Conservation (phyloP, 1,284 basidiomycete species). For the Cutaneotrichosporon cyanovorans region DNA sequence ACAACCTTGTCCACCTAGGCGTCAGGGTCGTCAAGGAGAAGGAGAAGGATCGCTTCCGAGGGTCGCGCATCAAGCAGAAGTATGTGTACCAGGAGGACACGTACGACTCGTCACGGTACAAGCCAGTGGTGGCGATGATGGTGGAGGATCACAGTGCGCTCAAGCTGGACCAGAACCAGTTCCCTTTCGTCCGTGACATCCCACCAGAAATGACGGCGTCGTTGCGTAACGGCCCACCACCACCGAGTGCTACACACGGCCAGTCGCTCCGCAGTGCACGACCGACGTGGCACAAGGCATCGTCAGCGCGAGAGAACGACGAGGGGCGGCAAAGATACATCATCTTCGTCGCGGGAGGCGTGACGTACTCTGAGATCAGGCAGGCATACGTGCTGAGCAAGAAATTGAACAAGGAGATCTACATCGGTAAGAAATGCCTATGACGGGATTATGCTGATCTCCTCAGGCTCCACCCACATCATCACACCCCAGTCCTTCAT, state of each 20-base stretch:
- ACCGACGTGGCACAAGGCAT: slow-evolving; percentile 68
- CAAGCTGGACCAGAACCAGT: slow-evolving; percentile 67
- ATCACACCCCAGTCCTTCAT: slow-evolving; percentile 77
- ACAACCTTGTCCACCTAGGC: slow-evolving; percentile 77
- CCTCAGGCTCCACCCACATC: slow-evolving; percentile 77
- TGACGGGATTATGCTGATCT: background rate
- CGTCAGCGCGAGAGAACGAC: slow-evolving; percentile 38
- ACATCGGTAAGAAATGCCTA: slow-evolving; percentile 63
- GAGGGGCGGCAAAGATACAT: slow-evolving; percentile 66
- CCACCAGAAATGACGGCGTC: slow-evolving; percentile 51
- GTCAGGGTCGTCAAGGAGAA: slow-evolving; percentile 66
- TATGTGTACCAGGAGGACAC: slow-evolving; percentile 63
- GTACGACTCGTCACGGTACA: slow-evolving; percentile 91
- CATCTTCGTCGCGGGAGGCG: slow-evolving; percentile 88
- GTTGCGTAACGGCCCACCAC: slow-evolving; percentile 1
- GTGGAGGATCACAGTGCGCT: slow-evolving; percentile 77
- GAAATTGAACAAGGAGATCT: slow-evolving; percentile 74
- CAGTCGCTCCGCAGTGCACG: slow-evolving; percentile 64
- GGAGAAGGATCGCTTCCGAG: slow-evolving; percentile 52
- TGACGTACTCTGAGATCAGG: slow-evolving; percentile 92
- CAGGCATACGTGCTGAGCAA: slow-evolving; percentile 74
- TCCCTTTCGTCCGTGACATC: slow-evolving; percentile 86
- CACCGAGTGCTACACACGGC: background rate
- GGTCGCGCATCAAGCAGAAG: slow-evolving; percentile 74
- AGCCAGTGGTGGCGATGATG: slow-evolving; percentile 74